Evolutionary conservation across 306 rosid species (phyloP), one percentile per base, ranked within the genome.

Genomic region (Citrullus mucosospermus): DNA sequence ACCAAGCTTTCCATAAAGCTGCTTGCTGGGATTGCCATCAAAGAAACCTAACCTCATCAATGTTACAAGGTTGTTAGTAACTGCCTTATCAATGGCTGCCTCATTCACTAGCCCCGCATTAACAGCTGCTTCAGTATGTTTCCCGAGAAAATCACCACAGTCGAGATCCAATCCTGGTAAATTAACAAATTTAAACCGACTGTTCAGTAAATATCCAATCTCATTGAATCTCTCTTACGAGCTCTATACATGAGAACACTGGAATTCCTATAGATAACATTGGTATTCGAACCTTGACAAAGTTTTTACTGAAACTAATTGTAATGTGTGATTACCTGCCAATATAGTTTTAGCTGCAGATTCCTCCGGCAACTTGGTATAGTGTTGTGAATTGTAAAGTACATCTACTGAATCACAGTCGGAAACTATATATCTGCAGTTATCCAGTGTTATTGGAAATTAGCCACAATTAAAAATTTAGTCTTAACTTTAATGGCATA

Each of bases 291-390:
- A 63, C 32, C 34, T 63, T 14, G 43, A 14, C 9, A 3, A 8
- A 22, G 22, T 72, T 28, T 8, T 72, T 67, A 12, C 15, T 71
- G 22, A 15, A 72, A 72, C 43, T 22, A 50, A 50, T 5, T 50
- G 25, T 25, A 28, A 30, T 14, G 59, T 25, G 30, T 50, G 43
- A 59, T 44, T 57, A 93, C 98, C 98, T 78, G 98, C 92, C 8
- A 84, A 60, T 75, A 96, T 87, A 78, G 93, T 34, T 83, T 79
- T 81, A 59, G 99, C 99, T 59, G 97, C 97, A 83, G 99, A 97
- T 82, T 96, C 99, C 85, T 96, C 99, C 17, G 96, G 99, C 71
- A 97, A 88, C 59, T 89, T 96, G 66, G 99, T 96, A 84, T 96
- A 96, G 82, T 90, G 97, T 84, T 96, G 99, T 61, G 72, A 46